Base-by-base conservation (phyloP, 2,329 filamentous ascomycete species). In the Gaeumannomyces tritici region DNA sequence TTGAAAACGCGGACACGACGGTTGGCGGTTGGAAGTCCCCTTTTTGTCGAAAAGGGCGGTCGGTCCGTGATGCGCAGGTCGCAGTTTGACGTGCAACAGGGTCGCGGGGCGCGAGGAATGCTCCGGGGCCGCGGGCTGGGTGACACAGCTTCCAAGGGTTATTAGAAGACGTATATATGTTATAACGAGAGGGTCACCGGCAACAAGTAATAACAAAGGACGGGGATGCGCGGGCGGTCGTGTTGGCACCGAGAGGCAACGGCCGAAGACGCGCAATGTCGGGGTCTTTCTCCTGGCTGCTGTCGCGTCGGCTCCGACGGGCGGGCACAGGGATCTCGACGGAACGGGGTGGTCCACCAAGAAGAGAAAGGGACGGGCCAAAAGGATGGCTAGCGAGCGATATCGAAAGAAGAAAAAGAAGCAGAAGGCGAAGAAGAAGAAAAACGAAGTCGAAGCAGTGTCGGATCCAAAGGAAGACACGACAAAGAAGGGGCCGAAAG, bases 351-450 rank as follows among this genome's bases (percentile, higher is more conserved):
- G 21, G 28, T 27, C 26, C 28, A 29, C 55, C 26, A 62, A 62
- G 54, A 35, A 62, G 42, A 47, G 42, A 47, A 47, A n/a, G 42
- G 42, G 42, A 47, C 42, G 42, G 42, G 42, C 26, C 56, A 31
- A 57, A 31, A 57, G 61, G 35, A 61, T 55, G 57, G 60, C 55
- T 29, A 63, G 64, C 58, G 66, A 64, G 66, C 63, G 69, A 70
- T 66, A 67, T 72, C 70, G 67, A 72, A 72, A 68, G 67, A 66
- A 66, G 63, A 66, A 65, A 66, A 67, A 67, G 65, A 65, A 66
- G 66, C 64, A 66, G 65, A 58, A 64, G 69, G 64, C 63, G 65
- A 65, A 66, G 63, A 65, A 64, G 66, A 67, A 61, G 63, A 66
- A 67, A 62, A 68, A 67, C 28, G 56, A 58, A 47, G 42, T 21